These are phyloP conservation scores for Rosellinia necatrix DNA, from an alignment of 2,329 filamentous ascomycete genomes.

Conservation along the genomic window DNA sequence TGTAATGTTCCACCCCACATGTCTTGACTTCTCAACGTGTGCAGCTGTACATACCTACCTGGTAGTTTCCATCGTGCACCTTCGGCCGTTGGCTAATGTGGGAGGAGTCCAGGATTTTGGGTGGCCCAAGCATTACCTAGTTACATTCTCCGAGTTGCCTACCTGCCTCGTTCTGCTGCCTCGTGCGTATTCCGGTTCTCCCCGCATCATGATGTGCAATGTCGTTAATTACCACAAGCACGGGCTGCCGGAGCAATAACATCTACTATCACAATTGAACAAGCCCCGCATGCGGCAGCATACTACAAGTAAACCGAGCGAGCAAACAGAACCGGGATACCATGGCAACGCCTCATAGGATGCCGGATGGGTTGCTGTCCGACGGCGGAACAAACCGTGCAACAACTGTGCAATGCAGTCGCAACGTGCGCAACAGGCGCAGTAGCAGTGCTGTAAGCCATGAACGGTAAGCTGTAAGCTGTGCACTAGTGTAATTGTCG, in stretches of 20 bases:
- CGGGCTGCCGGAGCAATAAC: constrained; percentile 2
- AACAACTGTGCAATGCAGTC: constrained; percentile 2
- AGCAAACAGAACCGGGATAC: no score
- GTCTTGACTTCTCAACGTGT: not conserved
- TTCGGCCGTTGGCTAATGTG: not conserved
- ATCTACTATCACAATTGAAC: not conserved
- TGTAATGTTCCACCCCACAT: not conserved
- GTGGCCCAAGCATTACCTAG: not conserved
- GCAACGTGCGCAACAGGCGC: not conserved
- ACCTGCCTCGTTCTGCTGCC: constrained; percentile 2
- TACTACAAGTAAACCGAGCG: no score
- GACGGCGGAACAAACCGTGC: no score
- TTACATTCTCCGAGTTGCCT: not conserved
- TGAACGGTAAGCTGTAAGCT: no score
- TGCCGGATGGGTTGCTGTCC: not conserved
- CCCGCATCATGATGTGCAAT: constrained; percentile 19
- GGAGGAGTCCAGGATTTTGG: constrained; percentile 3
- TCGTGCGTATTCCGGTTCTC: constrained; percentile 5
- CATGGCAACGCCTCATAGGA: constrained; percentile 16
- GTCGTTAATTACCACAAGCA: constrained; percentile 21
- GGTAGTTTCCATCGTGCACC: no score
- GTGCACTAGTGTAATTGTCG: no score
- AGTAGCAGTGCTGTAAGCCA: no score
- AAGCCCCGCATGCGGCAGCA: no score
- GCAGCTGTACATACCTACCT: not conserved